Conservation (phyloP, 164 flowering plant species). For the Aristolochia fimbriata region DNA sequence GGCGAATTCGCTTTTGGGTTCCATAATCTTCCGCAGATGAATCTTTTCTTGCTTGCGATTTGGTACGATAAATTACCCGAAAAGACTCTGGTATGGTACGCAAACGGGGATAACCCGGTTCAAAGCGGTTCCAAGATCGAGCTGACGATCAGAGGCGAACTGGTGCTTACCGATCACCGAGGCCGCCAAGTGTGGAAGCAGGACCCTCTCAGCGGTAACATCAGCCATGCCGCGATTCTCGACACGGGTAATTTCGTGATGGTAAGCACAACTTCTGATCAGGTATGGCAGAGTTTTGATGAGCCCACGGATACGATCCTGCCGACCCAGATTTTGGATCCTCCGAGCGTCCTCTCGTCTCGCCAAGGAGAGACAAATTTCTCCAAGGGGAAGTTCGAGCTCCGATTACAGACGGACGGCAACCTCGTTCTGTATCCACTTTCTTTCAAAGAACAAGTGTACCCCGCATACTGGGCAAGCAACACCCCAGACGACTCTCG, state of each 20-base stretch:
- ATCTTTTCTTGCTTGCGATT: conserved; percentile 15
- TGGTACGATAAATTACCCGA: conserved; percentile 24
- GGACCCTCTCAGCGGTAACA: not conserved
- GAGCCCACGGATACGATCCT: conserved; percentile 32
- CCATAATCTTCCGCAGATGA: conserved; percentile 4
- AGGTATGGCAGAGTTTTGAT: conserved; percentile 26
- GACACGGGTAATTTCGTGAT: conserved; percentile 38
- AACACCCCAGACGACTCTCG: conserved; percentile 3
- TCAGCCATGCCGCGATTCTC: conserved; percentile 27
- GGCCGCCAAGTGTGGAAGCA: conserved; percentile 1
- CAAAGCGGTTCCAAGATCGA: conserved; percentile 11
- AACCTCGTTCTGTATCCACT: conserved; percentile 22
- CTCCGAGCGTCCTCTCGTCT: conserved; percentile 5
- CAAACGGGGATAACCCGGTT: conserved; percentile 21
- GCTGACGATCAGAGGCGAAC: conserved; percentile 12
- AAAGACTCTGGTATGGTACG: conserved; percentile 23
- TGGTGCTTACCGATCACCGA: conserved; percentile 7
- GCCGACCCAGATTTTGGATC: conserved; percentile 18
- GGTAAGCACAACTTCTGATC: not conserved
- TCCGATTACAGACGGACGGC: conserved; percentile 12
- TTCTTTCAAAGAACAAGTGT: not conserved
- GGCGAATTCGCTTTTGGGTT: conserved; percentile 30
- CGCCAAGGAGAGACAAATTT: conserved; percentile 12
- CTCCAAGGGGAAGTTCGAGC: conserved; percentile 8
- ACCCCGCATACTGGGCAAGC: conserved; percentile 1